Evolutionary conservation across 345 rosid genomes (phyloP).

Genomic region (Microcos paniculata): DNA sequence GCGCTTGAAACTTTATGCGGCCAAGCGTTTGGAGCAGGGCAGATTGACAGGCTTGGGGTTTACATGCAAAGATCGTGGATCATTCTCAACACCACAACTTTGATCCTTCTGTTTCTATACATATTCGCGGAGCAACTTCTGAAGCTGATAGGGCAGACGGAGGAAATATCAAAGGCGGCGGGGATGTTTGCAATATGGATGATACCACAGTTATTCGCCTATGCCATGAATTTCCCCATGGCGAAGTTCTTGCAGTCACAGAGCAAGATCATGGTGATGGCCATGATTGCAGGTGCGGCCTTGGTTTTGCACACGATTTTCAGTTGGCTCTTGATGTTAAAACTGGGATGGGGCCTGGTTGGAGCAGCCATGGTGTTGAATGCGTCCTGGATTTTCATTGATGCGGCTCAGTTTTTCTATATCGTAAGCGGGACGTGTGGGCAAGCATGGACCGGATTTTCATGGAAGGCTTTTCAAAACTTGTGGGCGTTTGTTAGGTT

Average conservation of each 20-base stretch:
- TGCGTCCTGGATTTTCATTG: slow-evolving; percentile 37
- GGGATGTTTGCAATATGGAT: slow-evolving; percentile 71
- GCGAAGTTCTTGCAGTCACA: slow-evolving; percentile 82
- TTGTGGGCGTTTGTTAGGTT: slow-evolving; percentile 39
- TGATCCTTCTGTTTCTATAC: slow-evolving; percentile 52
- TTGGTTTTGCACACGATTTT: slow-evolving; percentile 55
- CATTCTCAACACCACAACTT: slow-evolving; percentile 56
- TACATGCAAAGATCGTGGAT: slow-evolving; percentile 93
- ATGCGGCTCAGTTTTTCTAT: slow-evolving; percentile 48
- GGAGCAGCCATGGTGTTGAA: slow-evolving; percentile 40
- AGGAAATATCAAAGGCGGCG: slow-evolving; percentile 59
- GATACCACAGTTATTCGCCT: slow-evolving; percentile 85
- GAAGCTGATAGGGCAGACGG: slow-evolving; percentile 60
- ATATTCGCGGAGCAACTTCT: slow-evolving; percentile 57
- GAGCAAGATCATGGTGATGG: slow-evolving; percentile 88
- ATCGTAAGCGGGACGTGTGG: slow-evolving; percentile 69
- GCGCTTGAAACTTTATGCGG: slow-evolving; percentile 94
- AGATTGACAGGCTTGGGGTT: slow-evolving; percentile 76
- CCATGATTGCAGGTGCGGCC: slow-evolving; percentile 52
- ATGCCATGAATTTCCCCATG: slow-evolving; percentile 72
- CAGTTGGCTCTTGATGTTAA: slow-evolving; percentile 60
- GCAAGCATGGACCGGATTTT: slow-evolving; percentile 45
- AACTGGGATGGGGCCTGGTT: slow-evolving; percentile 36
- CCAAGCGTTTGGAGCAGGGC: slow-evolving; percentile 84
- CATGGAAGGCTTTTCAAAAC: slow-evolving; percentile 39